Evolutionary conservation across 345 rosid species (phyloP), one percentile per base, ranked within the genome.

Genomic region (Gossypioides kirkii): DNA sequence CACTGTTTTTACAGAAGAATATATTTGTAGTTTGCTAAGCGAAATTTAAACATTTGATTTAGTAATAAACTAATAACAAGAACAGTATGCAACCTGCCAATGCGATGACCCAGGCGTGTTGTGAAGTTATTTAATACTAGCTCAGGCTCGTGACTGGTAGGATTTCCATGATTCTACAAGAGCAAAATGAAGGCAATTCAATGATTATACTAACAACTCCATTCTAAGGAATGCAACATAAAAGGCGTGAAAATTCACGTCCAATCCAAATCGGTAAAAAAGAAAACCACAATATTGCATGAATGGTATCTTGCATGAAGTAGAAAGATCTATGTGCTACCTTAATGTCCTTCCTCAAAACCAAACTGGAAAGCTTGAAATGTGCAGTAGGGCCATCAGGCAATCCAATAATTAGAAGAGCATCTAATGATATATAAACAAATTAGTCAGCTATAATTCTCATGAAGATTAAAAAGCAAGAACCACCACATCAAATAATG

Each of bases 321-420:
- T 14, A 12, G 10, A 65, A 53, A 65, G 41, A 74, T 64, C 53
- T 65, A 11, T 47, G 41, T 36, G 56, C 10, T 74, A 87, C 99
- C 99, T 93, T 96, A 71, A 93, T 91, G 61, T 96, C 96, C 81
- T 93, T 96, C 61, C 92, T 89, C 20, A 96, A 75, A 63, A 90
- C 89, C 68, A 96, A 96, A 72, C 81, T 86, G 11, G 98, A 91
- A 71, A 96, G 84, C 78, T 88, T 96, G 82, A 96, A 96, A 78
- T 93, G 96, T 28, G 99, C 99, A 38, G 99, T 93, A 50, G 99
- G 99, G 69, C 99, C 99, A 71, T 74, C 76, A 5, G 98, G 99
- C 85, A 96, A 85, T 61, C 94, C 88, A 42, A 91, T 87, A 61
- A 96, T 66, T 70, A 91, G 78, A 17, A 91, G 91, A 49, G 93